Base-by-base conservation (phyloP, 306 rosid species). In the Rosa chinensis region DNA sequence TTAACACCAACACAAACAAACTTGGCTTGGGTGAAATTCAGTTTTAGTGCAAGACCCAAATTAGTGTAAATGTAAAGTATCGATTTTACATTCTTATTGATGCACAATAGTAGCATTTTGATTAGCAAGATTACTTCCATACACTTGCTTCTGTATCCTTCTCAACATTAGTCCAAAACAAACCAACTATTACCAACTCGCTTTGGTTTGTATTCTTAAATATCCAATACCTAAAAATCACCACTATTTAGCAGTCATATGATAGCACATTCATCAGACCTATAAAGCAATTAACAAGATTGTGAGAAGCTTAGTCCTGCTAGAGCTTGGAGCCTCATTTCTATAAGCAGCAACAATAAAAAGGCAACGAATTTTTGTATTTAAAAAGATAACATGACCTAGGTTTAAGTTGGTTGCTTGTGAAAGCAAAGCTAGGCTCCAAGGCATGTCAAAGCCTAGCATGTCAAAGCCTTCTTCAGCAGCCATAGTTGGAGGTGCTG, bases 371-470 rank as follows among this genome's bases (percentile, higher is more conserved):
- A 32, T 32, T 32, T 32, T 32, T 32, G 37, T 32, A 32, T 32
- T 32, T 2, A 32, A 32, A 32, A 45, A 10, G 49, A 45, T 45
- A 45, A 45, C 49, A 45, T 45, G 3, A 45, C 49, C 49, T 45
- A 8, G 49, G 81, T 70, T 75, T 66, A 55, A 69, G 78, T 10
- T 70, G 11, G 77, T 63, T 70, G 56, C 28, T 70, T 55, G 47
- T 45, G 72, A 73, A 73, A 69, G 9, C 35, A 44, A 64, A 68
- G 28, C 28, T 25, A 25, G 80, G 49, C 67, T 77, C 25, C 61
- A 21, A 21, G 42, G 75, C 78, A 86, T 86, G 86, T 77, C 80
- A 79, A 86, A 83, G 74, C 23, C 73, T 71, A n/a, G 75, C 78
- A 86, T 86, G 86, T 77, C 80, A 79, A 86, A 83, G 74, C 23